Evolutionary conservation across 352 stramenopile genomes (phyloP).

Genomic region (Globisporangium lucens): DNA sequence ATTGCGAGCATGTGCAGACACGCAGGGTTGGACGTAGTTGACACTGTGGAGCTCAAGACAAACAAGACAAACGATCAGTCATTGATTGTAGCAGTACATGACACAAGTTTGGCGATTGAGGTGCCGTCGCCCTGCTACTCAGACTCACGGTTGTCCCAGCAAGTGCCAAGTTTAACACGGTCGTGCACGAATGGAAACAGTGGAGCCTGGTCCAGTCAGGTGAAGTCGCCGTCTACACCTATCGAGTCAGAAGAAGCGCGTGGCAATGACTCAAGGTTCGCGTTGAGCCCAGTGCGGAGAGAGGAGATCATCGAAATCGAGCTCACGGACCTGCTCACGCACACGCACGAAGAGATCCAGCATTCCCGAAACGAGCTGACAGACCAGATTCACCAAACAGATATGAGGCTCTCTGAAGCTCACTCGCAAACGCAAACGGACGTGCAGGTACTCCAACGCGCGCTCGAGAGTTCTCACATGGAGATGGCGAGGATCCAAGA

Average conservation of each 20-base stretch:
- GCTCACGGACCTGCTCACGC: conserved; percentile 31
- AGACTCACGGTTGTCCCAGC: not conserved
- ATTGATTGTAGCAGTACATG: not conserved
- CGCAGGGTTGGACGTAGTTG: not conserved
- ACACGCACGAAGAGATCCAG: conserved; percentile 34
- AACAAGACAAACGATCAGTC: not conserved
- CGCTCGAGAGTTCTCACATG: conserved; percentile 23
- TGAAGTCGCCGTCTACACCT: too few species aligned
- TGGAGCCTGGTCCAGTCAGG: not conserved
- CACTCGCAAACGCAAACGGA: conserved; percentile 19
- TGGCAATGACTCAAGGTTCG: not conserved
- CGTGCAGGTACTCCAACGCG: conserved; percentile 19
- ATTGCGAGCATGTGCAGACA: conserved; percentile 20
- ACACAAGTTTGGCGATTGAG: not conserved
- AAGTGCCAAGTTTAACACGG: not conserved
- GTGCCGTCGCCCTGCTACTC: not conserved
- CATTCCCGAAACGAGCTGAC: conserved; percentile 20
- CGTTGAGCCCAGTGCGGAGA: not conserved
- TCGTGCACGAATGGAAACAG: not conserved
- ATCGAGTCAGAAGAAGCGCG: too few species aligned
- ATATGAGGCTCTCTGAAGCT: conserved; percentile 13
- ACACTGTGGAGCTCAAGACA: not conserved
- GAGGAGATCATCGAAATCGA: conserved; percentile 41
- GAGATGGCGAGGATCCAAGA: conserved; percentile 26
- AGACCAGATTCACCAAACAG: conserved; percentile 20